phyloP scores from a whole-genome alignment of 2,329 filamentous ascomycete species.

The Trichoderma pleuroti region DNA sequence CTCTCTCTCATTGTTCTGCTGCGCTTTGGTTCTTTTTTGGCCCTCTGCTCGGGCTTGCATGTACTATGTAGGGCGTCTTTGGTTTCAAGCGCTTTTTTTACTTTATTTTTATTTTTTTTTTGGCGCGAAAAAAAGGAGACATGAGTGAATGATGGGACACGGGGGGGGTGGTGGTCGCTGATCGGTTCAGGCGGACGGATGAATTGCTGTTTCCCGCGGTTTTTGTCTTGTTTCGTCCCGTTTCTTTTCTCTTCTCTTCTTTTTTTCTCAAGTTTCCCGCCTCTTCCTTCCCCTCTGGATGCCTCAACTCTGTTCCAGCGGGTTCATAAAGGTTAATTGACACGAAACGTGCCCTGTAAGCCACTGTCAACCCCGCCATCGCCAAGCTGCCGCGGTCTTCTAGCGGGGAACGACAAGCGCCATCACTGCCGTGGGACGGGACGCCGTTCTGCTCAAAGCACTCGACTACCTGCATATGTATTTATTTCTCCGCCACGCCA shows the following conservation, averaged over 20 bases:
- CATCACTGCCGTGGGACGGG: background rate
- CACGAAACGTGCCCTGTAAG: background rate
- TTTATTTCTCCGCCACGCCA: background rate
- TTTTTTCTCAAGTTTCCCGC: background rate
- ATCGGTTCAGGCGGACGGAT: background rate
- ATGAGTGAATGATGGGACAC: background rate
- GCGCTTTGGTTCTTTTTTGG: too few species aligned
- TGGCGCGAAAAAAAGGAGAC: background rate
- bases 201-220: background rate
- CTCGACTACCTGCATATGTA: background rate
- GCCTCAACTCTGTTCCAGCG: background rate
- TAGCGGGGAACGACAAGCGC: background rate
- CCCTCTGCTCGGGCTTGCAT: background rate
- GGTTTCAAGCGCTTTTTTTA: background rate
- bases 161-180: background rate
- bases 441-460: background rate
- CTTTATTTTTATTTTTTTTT: too few species aligned
- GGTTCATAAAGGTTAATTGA: background rate
- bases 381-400: background rate
- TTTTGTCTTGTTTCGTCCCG: background rate
- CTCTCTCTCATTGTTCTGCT: too few species aligned
- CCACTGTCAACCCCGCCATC: conserved; percentile 5
- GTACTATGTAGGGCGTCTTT: background rate
- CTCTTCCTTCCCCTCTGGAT: background rate
- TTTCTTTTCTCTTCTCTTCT: background rate